Base-by-base conservation (phyloP, 129 eudicot genomes). In the Silybum marianum region DNA sequence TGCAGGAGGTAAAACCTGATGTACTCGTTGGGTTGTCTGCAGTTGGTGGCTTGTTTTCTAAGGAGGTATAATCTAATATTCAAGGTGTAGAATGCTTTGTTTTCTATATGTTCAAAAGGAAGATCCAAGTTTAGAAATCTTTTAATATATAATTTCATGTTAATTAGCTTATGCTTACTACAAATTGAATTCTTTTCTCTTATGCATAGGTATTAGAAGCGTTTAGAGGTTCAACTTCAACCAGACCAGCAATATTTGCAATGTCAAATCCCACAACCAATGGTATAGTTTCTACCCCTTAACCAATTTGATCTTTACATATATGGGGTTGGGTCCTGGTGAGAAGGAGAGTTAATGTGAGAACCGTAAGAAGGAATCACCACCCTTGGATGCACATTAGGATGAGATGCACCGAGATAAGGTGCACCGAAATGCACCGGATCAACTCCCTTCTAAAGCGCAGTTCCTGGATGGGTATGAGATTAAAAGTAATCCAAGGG, bases 21-120 rank as follows among this genome's bases (percentile, higher is more conserved):
- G 98, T 92, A 46, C 97, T 95, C 85, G 91, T 94, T 76, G 98
- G 98, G 67, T 82, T 94, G 84, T 92, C 98, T 78, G 97, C 94
- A 21, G 93, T 88, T 58, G 98, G 98, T 71, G 97, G 98, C 79
- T 81, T 94, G 86, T 94, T 94, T 75, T 86, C 91, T 40, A 88
- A 86, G 79, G 98, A 94, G 98, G 97, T 94, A 88, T 74, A 14
- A 22, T 54, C 2, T 32, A 38, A n/a, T 16, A 74, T 54, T 34
- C 48, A 78, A 36, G 8, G 4, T 69, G 26, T 71, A 24, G 22
- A 75, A 12, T 28, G 60, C 11, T 1, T 44, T 24, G 74, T 62
- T 67, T 65, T 51, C 58, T 23, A 63, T 71, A 71, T 28, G 34
- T 4, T 3, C 23, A 23, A 40, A 24, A n/a, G 24, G 34, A 69